Conservation (phyloP, 1,284 basidiomycete genomes). For the Microbotryum intermedium region DNA sequence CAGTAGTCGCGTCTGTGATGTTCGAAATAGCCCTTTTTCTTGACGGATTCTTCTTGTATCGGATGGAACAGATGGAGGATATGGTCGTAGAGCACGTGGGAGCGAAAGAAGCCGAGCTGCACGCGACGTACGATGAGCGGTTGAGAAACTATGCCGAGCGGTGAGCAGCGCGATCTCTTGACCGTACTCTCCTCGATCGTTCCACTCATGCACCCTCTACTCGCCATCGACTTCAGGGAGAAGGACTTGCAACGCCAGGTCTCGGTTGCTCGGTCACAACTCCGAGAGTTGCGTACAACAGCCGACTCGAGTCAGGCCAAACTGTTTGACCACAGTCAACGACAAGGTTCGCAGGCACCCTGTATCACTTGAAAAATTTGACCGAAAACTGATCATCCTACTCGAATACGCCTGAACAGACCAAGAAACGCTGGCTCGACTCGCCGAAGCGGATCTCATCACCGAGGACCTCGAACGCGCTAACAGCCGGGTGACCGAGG, state of each 20-base stretch:
- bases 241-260: slow-evolving; percentile 83
- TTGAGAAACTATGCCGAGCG: slow-evolving; percentile 89
- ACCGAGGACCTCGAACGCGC: slow-evolving; percentile 85
- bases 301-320: slow-evolving; percentile 88
- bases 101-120: slow-evolving; percentile 88
- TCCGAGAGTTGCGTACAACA: slow-evolving; percentile 77
- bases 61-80: slow-evolving; percentile 67
- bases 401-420: slow-evolving; percentile 51
- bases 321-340: slow-evolving; percentile 74
- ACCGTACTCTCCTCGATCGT: background rate
- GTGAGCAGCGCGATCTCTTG: slow-evolving; percentile 42
- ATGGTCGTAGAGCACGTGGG: slow-evolving; percentile 73
- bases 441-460: slow-evolving; percentile 85
- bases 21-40: background rate
- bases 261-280: slow-evolving; percentile 70
- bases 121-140: slow-evolving; percentile 91
- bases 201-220: background rate
- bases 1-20: background rate
- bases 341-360: slow-evolving; percentile 54
- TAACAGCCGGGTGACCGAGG: slow-evolving; percentile 78
- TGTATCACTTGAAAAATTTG: background rate
- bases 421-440: slow-evolving; percentile 76
- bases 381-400: background rate
- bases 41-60: slow-evolving; percentile 11
- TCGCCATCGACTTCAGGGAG: slow-evolving; percentile 51